Percentiles rank a stretch among this genome's conserved stretches.
phyloP scores from a whole-genome alignment of 768 basidiomycete species.

The Lentinula lateritia region DNA sequence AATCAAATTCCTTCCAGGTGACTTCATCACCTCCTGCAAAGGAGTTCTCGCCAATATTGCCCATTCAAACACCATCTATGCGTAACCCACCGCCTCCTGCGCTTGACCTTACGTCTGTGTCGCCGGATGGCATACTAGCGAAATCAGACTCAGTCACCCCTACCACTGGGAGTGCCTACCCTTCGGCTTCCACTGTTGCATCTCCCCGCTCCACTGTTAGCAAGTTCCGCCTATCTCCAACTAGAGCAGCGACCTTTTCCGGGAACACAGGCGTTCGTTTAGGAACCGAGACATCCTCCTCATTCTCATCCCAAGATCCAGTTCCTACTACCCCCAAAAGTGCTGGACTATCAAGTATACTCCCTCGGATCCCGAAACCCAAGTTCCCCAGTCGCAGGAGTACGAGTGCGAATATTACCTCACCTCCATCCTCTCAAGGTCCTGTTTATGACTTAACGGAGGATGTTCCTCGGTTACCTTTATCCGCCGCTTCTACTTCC shows the following conservation, averaged over 20 bases:
- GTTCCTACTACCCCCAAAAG: neutral
- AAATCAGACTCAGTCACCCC: neutral
- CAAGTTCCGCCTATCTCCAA: neutral
- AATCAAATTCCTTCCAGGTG: neutral
- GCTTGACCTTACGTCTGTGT: neutral
- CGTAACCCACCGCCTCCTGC: neutral
- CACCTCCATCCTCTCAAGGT: neutral
- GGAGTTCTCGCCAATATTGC: neutral
- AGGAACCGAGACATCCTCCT: neutral
- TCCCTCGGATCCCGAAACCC: conserved; percentile 2
- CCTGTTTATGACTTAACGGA: neutral
- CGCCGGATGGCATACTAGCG: neutral
- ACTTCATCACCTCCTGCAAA: neutral
- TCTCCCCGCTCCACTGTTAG: neutral
- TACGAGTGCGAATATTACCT: neutral
- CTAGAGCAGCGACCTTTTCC: neutral
- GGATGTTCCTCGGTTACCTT: neutral
- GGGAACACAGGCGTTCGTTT: neutral
- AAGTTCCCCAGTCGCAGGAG: neutral
- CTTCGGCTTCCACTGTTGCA: neutral
- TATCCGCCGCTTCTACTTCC: neutral
- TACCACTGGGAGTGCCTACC: neutral
- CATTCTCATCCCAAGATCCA: neutral
- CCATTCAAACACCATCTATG: neutral
- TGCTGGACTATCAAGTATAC: conserved; percentile 1